phyloP scores from a whole-genome alignment of 257 asterid species.

The Osmanthus fragrans region DNA sequence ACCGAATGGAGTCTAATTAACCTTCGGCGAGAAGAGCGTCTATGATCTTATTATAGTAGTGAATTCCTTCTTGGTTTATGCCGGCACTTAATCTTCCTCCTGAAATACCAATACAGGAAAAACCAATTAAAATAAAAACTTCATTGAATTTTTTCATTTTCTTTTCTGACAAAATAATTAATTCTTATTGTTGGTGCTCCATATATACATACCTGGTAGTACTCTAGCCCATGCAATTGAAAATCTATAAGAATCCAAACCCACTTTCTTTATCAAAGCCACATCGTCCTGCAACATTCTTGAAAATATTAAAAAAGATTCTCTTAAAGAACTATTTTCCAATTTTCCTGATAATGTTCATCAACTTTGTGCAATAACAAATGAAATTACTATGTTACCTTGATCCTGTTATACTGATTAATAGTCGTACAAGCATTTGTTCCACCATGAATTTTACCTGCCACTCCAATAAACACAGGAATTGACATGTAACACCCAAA shows the following conservation, averaged over 20 bases:
- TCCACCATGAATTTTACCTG: conserved; percentile 35
- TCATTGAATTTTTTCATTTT: too few relatives aligned
- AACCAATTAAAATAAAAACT: background rate
- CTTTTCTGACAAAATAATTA: background rate
- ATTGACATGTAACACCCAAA: background rate
- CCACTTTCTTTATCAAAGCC: conserved; percentile 23
- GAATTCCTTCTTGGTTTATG: too few relatives aligned
- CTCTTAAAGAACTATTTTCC: too few relatives aligned
- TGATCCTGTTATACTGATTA: conserved; percentile 33
- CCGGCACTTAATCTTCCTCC: conserved; percentile 15
- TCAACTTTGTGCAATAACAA: background rate
- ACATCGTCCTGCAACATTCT: conserved; percentile 29
- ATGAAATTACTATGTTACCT: conserved; percentile 17
- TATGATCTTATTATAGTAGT: too few relatives aligned
- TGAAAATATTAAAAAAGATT: background rate
- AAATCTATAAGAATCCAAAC: conserved; percentile 26
- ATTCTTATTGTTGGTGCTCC: background rate
- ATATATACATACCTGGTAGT: conserved; percentile 25
- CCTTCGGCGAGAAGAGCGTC: too few relatives aligned
- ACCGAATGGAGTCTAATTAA: too few relatives aligned
- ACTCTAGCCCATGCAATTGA: conserved; percentile 34
- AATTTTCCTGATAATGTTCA: background rate
- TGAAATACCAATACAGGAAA: background rate
- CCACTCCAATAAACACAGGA: background rate
- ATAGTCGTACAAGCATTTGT: conserved; percentile 44